Percentiles rank a stretch among this genome's conserved stretches.
Conservation (phyloP, 805 yeast genomes). For the Wickerhamiella domercqiae region DNA sequence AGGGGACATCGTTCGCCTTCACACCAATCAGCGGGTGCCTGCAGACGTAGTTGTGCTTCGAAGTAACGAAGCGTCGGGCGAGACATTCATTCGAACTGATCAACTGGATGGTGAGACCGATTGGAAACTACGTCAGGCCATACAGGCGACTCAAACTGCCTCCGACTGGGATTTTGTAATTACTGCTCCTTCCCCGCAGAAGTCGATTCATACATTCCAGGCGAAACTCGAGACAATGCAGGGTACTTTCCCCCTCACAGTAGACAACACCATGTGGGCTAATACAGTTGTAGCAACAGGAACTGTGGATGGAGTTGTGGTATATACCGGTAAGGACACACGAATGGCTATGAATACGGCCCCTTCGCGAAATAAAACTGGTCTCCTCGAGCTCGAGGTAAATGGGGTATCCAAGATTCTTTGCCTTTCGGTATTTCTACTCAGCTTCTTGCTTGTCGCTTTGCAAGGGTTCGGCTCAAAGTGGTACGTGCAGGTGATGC, state of each 20-base stretch:
- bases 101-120: slow-evolving; percentile 98
- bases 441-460: slow-evolving; percentile 64
- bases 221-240: slow-evolving; percentile 39
- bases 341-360: slow-evolving; percentile 93
- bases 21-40: slow-evolving; percentile 77
- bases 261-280: slow-evolving; percentile 96
- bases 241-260: slow-evolving; percentile 35
- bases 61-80: slow-evolving; percentile 68
- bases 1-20: slow-evolving; percentile 69
- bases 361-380: slow-evolving; percentile 71
- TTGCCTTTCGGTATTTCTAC: slow-evolving; percentile 69
- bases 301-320: slow-evolving; percentile 69
- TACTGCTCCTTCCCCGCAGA: slow-evolving; percentile 69
- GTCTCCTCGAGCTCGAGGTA: slow-evolving; percentile 79
- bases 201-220: slow-evolving; percentile 65
- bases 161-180: slow-evolving; percentile 34
- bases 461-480: slow-evolving; percentile 52
- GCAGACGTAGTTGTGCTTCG: slow-evolving; percentile 82
- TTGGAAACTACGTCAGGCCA: slow-evolving; percentile 84
- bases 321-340: slow-evolving; percentile 86
- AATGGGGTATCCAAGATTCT: slow-evolving; percentile 75
- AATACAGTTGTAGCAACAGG: slow-evolving; percentile 95
- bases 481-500: slow-evolving; percentile 86
- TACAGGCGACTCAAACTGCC: slow-evolving; percentile 49
- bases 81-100: slow-evolving; percentile 87